phyloP scores from a whole-genome alignment of 2,329 filamentous ascomycete species.

The Cladosporium halotolerans region DNA sequence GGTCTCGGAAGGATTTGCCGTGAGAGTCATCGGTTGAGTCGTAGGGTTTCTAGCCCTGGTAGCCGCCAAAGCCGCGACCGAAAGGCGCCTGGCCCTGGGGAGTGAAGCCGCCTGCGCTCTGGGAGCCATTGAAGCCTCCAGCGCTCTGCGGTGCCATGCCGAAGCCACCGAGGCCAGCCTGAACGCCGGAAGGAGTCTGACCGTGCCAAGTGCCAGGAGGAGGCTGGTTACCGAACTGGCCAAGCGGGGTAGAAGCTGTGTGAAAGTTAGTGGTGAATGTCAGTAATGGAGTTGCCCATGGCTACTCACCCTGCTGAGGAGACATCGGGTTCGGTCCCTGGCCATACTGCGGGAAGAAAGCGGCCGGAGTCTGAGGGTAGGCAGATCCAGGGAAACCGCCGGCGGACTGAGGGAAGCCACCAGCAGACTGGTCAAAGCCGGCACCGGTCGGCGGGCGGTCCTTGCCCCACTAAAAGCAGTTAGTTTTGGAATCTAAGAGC shows the following conservation, averaged over 20 bases:
- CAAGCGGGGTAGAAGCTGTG: constrained; percentile 47
- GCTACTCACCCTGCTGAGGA: constrained; percentile 32
- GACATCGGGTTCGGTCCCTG: constrained; percentile 59
- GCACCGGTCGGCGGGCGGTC: constrained; percentile 79
- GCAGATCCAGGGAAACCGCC: constrained; percentile 38
- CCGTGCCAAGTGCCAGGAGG: constrained; percentile 42
- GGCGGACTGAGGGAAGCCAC: constrained; percentile 64
- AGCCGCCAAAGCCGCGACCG: constrained; percentile 51
- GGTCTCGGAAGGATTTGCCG: constrained; percentile 9
- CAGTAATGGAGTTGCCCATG: background rate
- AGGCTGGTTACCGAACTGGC: constrained; percentile 53
- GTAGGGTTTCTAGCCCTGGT: constrained; percentile 46
- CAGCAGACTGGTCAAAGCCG: constrained; percentile 57
- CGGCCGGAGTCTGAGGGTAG: constrained; percentile 56
- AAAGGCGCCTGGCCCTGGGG: constrained; percentile 37
- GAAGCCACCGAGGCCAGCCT: constrained; percentile 9
- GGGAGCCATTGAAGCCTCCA: constrained; percentile 72
- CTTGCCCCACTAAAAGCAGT: constrained; percentile 77
- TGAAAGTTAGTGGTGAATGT: constrained; percentile 6
- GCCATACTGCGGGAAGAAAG: constrained; percentile 91
- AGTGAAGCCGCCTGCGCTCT: constrained; percentile 42
- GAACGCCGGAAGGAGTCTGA: constrained; percentile 22
- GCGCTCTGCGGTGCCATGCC: constrained; percentile 52
- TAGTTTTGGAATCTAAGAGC: constrained; percentile 18
- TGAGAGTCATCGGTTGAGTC: constrained; percentile 9